Evolutionary conservation across 2,329 filamentous ascomycete genomes (phyloP).

Genomic region (Phyllosticta capitalensis): DNA sequence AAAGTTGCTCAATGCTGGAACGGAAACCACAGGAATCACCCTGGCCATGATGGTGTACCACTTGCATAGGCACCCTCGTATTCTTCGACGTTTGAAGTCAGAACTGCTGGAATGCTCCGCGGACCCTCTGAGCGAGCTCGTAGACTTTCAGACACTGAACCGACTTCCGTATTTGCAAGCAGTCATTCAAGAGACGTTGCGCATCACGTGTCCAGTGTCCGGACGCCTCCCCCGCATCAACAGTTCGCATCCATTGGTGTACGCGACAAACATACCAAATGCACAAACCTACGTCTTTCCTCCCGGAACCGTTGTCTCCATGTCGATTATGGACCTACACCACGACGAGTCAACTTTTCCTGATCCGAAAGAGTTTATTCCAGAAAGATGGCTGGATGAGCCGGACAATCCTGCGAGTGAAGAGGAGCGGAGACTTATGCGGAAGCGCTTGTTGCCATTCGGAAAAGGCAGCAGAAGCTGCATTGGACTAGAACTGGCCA

Average conservation of each 20-base stretch:
- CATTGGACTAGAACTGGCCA: slow-evolving; percentile 13
- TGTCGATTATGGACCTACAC: slow-evolving; percentile 13
- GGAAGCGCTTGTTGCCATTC: slow-evolving; percentile 14
- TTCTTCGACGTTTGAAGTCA: slow-evolving; percentile 21
- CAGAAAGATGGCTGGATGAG: slow-evolving; percentile 14
- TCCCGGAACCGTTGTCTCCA: slow-evolving; percentile 12
- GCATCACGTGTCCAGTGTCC: slow-evolving; percentile 11
- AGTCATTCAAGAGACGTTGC: slow-evolving; percentile 15
- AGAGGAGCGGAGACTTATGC: slow-evolving; percentile 9
- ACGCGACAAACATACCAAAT: slow-evolving; percentile 3
- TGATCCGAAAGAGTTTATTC: slow-evolving; percentile 12
- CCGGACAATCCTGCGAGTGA: slow-evolving; percentile 1
- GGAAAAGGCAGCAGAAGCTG: slow-evolving; percentile 15
- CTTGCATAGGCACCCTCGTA: slow-evolving; percentile 24
- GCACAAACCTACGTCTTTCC: slow-evolving; percentile 12
- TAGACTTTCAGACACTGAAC: slow-evolving; percentile 9
- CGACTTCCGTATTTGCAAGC: slow-evolving; percentile 14
- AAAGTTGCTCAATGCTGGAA: slow-evolving; percentile 16
- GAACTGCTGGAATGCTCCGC: slow-evolving; percentile 21
- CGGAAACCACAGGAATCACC: slow-evolving; percentile 27
- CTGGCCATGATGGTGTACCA: slow-evolving; percentile 28
- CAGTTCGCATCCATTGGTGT: slow-evolving; percentile 9
- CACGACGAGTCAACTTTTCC: slow-evolving; percentile 13
- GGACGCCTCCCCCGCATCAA: slow-evolving; percentile 14
- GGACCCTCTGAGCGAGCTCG: background rate